Evolutionary conservation across 2,329 filamentous ascomycete species (phyloP).

Genomic region (Diaporthe amygdali): DNA sequence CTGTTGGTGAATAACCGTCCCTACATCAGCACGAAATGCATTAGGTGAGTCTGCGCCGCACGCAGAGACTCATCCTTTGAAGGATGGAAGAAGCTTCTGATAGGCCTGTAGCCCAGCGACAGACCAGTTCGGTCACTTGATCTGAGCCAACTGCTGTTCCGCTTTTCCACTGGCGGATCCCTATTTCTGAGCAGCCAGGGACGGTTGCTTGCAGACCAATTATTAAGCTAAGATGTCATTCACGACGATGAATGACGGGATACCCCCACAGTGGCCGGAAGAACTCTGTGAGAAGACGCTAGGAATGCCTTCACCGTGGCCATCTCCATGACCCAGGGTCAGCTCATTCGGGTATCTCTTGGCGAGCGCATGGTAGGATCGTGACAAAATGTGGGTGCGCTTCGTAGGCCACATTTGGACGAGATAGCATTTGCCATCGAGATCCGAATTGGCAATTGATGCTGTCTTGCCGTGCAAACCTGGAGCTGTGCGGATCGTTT

Average conservation of each 20-base stretch:
- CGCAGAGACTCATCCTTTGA: background rate
- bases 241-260: background rate
- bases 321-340: background rate
- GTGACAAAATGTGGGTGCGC: background rate
- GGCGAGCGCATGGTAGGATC: background rate
- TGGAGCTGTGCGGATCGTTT: background rate
- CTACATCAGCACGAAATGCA: background rate
- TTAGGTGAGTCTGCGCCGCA: background rate
- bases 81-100: constrained; percentile 1
- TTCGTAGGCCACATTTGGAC: background rate
- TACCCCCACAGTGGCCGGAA: background rate
- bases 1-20: background rate
- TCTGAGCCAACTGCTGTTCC: background rate
- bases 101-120: background rate
- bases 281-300: background rate
- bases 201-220: background rate
- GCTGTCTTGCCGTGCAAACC: background rate
- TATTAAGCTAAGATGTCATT: constrained; percentile 3
- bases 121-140: constrained; percentile 2
- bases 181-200: constrained; percentile 4
- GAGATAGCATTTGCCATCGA: constrained; percentile 7
- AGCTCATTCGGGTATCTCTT: constrained; percentile 1
- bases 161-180: background rate
- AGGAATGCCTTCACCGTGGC: background rate
- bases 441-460: background rate